These are phyloP conservation scores for Globisporangium viniferum DNA, from an alignment of 352 stramenopile genomes.

Conservation along the genomic window DNA sequence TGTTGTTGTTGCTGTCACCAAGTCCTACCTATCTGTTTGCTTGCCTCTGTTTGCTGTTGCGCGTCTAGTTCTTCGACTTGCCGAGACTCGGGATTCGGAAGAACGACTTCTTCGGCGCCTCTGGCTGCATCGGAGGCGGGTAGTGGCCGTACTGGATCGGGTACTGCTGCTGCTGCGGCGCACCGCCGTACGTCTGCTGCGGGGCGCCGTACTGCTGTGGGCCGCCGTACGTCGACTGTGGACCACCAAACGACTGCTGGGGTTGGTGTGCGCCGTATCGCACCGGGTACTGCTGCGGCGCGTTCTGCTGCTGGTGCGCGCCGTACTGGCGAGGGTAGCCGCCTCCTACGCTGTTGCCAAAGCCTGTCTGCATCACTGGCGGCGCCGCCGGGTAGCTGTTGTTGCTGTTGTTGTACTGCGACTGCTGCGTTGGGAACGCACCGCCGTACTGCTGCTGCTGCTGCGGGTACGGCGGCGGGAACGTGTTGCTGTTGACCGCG, in stretches of 20 bases:
- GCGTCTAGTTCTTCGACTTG: constrained; percentile 65
- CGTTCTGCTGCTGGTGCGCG: constrained; percentile 32
- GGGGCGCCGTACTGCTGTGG: constrained; percentile 33
- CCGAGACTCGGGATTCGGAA: constrained; percentile 64
- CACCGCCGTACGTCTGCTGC: constrained; percentile 24
- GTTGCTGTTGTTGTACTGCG: constrained; percentile 1
- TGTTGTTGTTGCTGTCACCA: constrained; percentile 9
- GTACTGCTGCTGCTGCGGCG: constrained; percentile 24
- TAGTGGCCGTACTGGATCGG: constrained; percentile 29
- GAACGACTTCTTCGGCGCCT: constrained; percentile 63
- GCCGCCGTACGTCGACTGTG: constrained; percentile 18
- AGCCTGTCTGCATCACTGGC: constrained; percentile 20
- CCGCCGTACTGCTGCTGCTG: constrained; percentile 23
- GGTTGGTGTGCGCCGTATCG: constrained; percentile 16
- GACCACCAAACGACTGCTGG: constrained; percentile 21
- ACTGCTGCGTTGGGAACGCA: constrained; percentile 18
- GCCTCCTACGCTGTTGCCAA: constrained; percentile 21
- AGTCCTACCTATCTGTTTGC: constrained; percentile 16
- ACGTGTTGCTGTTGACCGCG: constrained; percentile 31
- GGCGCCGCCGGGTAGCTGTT: constrained; percentile 9
- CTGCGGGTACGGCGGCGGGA: constrained; percentile 54
- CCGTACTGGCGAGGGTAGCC: constrained; percentile 43
- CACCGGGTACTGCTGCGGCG: constrained; percentile 17
- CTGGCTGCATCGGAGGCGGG: constrained; percentile 49
- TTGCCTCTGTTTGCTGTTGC: background rate